Evolutionary conservation across 495 filamentous ascomycete species (phyloP), one percentile per base, ranked within the genome.

Genomic region (Neurospora pannonica): DNA sequence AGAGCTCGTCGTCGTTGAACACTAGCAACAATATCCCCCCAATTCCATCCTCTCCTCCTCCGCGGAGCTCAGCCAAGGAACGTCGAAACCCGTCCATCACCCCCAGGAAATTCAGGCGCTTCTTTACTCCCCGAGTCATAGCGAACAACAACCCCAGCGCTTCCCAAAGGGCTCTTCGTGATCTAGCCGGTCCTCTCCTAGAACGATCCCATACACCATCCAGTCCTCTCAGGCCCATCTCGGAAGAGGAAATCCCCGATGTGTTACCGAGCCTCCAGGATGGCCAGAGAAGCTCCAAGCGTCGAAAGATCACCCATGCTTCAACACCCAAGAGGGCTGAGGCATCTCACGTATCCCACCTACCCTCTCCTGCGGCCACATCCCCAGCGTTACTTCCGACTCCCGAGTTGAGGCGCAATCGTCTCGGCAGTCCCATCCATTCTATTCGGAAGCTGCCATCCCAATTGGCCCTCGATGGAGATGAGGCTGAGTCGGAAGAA

Each of bases 41-140:
- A 13, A 34, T 62, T 19, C 54, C 54, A 62, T 79, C 80, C 10
- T 86, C 85, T 0, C 83, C 85, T 0, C 82, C 83, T 10, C 77
- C 78, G 5, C 39, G 78, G 1, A 76, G 71, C 73, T 80, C 76
- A 39, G 80, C 81, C 62, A 86, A 86, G 75, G 85, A 86, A 77
- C 79, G 82, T 73, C 79, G 84, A 43, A 81, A 84, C 70, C 87
- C 87, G 34, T 89, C 87, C 21, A 85, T 94, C 70, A 94, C 92
- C 37, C 92, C 92, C 43, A 85, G 91, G 71, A 91, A 90, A 71
- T 97, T 97, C 78, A 89, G 83, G 48, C 86, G 89, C 38, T 97
- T 97, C 84, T 97, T 97, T 78, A 95, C 93, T 17, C 94, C 94
- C 70, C 87, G 84, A 21, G 81, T 83, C 37, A 79, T 85, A 62